phyloP scores from a whole-genome alignment of 345 rosid genomes.

The Erysimum cheiranthoides region DNA sequence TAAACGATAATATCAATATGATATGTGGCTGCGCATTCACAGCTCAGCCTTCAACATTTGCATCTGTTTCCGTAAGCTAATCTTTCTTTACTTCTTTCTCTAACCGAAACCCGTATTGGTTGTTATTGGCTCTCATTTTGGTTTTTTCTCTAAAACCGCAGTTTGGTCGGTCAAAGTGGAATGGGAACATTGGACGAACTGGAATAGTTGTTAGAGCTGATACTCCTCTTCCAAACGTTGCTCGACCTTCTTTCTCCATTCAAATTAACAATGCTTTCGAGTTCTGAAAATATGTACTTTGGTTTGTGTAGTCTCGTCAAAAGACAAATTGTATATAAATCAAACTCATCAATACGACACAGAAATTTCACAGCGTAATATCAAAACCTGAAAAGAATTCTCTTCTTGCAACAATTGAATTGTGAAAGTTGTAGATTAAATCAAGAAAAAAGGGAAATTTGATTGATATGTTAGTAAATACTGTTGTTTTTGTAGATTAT shows the following conservation, averaged over 20 bases:
- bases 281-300: constrained; percentile 55
- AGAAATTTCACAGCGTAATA: not conserved
- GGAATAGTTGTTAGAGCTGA: constrained; percentile 80
- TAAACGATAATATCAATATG: constrained; percentile 76
- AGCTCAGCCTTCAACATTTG: constrained; percentile 78
- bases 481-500: not conserved
- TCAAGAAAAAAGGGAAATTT: not conserved
- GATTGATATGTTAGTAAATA: not conserved
- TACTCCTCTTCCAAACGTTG: constrained; percentile 64
- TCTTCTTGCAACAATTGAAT: too few relatives aligned
- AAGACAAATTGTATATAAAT: constrained; percentile 29
- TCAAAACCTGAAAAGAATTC: constrained; percentile 16
- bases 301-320: not conserved
- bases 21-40: constrained; percentile 72
- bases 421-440: not conserved
- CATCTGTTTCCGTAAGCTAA: constrained; percentile 70
- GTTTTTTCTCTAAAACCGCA: constrained; percentile 43
- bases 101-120: not conserved
- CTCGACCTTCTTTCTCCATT: constrained; percentile 73
- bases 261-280: constrained; percentile 85
- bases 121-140: not conserved
- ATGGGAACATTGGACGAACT: constrained; percentile 79
- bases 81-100: not conserved
- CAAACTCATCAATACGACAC: constrained; percentile 15
- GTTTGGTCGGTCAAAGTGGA: constrained; percentile 96